A percentile compares a stretch with the other conserved stretches of the same genome.
These are phyloP conservation scores for Colletotrichum sp. DNA, from an alignment of 2,329 filamentous ascomycete genomes.

Conservation along the genomic window DNA sequence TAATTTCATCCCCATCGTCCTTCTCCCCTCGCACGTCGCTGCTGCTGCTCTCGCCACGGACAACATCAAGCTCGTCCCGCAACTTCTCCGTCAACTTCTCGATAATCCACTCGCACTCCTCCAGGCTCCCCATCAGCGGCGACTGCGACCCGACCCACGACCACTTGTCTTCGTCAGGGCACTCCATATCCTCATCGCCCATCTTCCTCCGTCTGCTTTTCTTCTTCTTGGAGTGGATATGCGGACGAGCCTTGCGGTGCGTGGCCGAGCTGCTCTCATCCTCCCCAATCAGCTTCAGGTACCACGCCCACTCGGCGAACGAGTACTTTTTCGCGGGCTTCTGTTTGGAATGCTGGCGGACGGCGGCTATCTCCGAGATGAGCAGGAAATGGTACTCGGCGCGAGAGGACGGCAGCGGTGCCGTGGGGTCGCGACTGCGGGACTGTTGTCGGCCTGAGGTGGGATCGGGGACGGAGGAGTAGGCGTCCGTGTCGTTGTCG, in stretches of 20 bases:
- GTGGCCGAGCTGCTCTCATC: slow-evolving; percentile 58
- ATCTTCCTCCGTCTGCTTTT: slow-evolving; percentile 20
- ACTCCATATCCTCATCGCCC: slow-evolving; percentile 13
- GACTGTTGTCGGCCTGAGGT: slow-evolving; percentile 34
- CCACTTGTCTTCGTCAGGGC: slow-evolving; percentile 54
- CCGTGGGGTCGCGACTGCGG: slow-evolving; percentile 42
- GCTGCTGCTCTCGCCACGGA: slow-evolving; percentile 26
- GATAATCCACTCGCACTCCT: slow-evolving; percentile 76
- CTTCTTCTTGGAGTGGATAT: slow-evolving; percentile 17
- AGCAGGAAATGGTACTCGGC: slow-evolving; percentile 68
- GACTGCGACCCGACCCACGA: slow-evolving; percentile 76
- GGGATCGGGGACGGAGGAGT: background rate
- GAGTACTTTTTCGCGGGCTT: slow-evolving; percentile 68
- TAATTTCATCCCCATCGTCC: slow-evolving; percentile 18
- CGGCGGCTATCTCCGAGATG: slow-evolving; percentile 71
- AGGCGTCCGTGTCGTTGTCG: slow-evolving; percentile 24
- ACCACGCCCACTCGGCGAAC: slow-evolving; percentile 89
- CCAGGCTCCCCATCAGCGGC: slow-evolving; percentile 71
- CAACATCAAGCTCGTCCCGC: slow-evolving; percentile 55
- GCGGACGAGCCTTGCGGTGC: slow-evolving; percentile 48
- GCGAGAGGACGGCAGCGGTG: slow-evolving; percentile 30
- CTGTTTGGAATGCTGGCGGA: slow-evolving; percentile 66
- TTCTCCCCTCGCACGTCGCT: slow-evolving; percentile 49
- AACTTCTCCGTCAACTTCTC: slow-evolving; percentile 66
- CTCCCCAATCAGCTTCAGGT: slow-evolving; percentile 77